Base-by-base conservation (phyloP, 2,329 filamentous ascomycete species). In the Metarhizium album region DNA sequence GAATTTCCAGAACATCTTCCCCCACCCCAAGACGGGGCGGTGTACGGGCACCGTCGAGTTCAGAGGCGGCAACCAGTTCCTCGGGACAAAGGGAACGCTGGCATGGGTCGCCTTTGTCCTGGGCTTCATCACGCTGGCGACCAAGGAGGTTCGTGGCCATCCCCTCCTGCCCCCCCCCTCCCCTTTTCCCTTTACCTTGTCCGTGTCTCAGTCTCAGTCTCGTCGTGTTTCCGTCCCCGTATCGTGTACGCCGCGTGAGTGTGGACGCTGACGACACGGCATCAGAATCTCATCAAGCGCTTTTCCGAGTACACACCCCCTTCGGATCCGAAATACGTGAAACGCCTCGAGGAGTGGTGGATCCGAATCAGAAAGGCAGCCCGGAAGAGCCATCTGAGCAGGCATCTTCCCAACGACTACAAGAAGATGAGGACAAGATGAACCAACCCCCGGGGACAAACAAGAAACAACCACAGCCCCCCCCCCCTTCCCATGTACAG, bases 1-100 rank as follows among this genome's bases (percentile, higher is more conserved):
- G 67, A 69, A 70, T 48, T 70, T 70, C 46, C 63, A 68, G 50
- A 70, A 69, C 53, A 66, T 67, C 52, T 66, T 67, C 47, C 62
- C 66, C 1, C 62, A 63, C 48, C 64, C 65, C 42, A 68, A 64
- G 60, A 67, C 63, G 38, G 65, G 64, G 5, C 54, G 62, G 42
- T 68, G 64, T 43, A 67, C 64, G 8, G 67, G 67, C 0, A 69
- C 67, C 0, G 62, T 70, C 20, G 67, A 70, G 58, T 70, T 70
- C 46, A 63, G 67, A 2, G 67, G 67, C 13, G 67, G 67, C 1
- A 68, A 67, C 50, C 67, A 69, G 56, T 69, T 69, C 51, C 58
- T 69, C 50, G 62, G 57, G 46, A 68, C 66, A 3, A 64, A 60
- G 45, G 67, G 67, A 14, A 69, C 65, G 5, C 51, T 69, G 45